Percentiles rank a stretch among this genome's conserved stretches.
phyloP scores from a whole-genome alignment of 2,329 filamentous ascomycete species.

The Didymella exigua region DNA sequence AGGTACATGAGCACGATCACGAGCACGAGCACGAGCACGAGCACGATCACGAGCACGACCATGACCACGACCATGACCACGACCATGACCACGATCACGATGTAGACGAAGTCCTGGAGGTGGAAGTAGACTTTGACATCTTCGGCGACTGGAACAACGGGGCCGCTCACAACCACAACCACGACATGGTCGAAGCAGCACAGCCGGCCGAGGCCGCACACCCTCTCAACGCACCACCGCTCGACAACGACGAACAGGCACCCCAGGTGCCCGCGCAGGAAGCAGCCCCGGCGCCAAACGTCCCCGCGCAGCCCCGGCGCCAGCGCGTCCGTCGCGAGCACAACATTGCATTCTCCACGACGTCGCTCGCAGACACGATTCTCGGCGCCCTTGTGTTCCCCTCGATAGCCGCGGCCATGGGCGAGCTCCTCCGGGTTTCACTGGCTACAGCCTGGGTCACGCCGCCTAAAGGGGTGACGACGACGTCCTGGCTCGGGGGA shows the following conservation, averaged over 20 bases:
- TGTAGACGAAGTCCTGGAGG: slow-evolving; percentile 56
- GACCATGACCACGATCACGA: slow-evolving; percentile 43
- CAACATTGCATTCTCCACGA: slow-evolving; percentile 59
- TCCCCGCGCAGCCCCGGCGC: slow-evolving; percentile 31
- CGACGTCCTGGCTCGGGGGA: slow-evolving; percentile 31
- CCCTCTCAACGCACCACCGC: slow-evolving; percentile 44
- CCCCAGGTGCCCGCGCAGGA: slow-evolving; percentile 19
- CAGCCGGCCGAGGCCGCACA: slow-evolving; percentile 29
- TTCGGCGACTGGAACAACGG: slow-evolving; percentile 55
- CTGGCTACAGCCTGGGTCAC: slow-evolving; percentile 69
- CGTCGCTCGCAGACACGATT: slow-evolving; percentile 63
- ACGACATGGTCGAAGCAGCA: slow-evolving; percentile 22
- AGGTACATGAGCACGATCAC: slow-evolving; percentile 13
- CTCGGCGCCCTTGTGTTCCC: slow-evolving; percentile 80
- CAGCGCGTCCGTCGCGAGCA: slow-evolving; percentile 50
- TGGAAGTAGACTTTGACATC: slow-evolving; percentile 46
- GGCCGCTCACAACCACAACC: slow-evolving; percentile 40
- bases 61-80: slow-evolving; percentile 29
- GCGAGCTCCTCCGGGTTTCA: slow-evolving; percentile 71
- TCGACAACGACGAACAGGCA: slow-evolving; percentile 29
- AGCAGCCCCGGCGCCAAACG: slow-evolving; percentile 38
- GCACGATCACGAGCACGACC: slow-evolving; percentile 24
- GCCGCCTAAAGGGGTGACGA: slow-evolving; percentile 50
- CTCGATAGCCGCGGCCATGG: slow-evolving; percentile 76
- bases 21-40: slow-evolving; percentile 21